Evolutionary conservation across 805 yeast genomes (phyloP), one percentile per base, ranked within the genome.

Genomic region (Candida ipomoeae): DNA sequence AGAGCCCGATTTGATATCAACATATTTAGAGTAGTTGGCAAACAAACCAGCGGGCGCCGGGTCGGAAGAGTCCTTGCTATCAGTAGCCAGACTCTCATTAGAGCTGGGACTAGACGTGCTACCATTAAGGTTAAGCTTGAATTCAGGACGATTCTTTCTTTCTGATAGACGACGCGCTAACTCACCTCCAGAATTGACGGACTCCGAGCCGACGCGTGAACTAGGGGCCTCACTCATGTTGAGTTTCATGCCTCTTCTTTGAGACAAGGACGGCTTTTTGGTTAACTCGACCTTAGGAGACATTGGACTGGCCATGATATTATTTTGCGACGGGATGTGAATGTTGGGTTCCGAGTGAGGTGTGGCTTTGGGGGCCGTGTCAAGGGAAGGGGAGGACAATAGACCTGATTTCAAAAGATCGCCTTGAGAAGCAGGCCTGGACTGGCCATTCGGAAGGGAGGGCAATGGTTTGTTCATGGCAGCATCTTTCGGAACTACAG

Each of bases 1-100:
- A 3, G 91, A 83, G 3, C 99, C 99, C 0, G 96, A 86, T 63
- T 89, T 88, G 58, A 92, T 85, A 67, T 94, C 98, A 44, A 94
- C 81, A 63, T 89, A 92, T 62, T 89, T 86, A 21, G 95, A 81
- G 65, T 87, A 94, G 63, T 85, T 83, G 10, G 91, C 86, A 71
- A 94, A 91, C 46, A 86, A 67, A 13, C 90, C 90, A 10, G 49
- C 46, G 11, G 55, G 45, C 13, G 54, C 53, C 13, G 51, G 51
- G 11, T 44, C 52, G 8, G 54, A 52, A 26, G 51, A 53, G 21
- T 44, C 40, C 34, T 54, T 53, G n/a, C 49, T 43, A 20, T 50
- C 60, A 53, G 50, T 51, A 61, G 57, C 41, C 49, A 51, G 44
- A 48, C 60, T 29, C 58, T 64, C 54, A 39, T 59, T 46, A 50